phyloP scores from a whole-genome alignment of 805 yeast genomes.

The Ogataea salicorniae region DNA sequence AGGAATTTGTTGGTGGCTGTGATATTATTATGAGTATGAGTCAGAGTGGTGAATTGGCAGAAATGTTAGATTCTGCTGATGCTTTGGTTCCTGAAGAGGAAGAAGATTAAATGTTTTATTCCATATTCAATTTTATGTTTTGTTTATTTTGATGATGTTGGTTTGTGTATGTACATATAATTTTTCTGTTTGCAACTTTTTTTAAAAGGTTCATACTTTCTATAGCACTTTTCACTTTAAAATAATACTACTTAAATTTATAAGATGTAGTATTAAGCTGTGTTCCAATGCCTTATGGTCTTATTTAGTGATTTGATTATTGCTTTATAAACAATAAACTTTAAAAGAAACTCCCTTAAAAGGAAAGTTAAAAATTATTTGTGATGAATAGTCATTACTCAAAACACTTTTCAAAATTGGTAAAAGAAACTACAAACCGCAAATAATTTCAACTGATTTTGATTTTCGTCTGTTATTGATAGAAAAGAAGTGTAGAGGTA shows the following conservation, averaged over 20 bases:
- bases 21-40: constrained; percentile 93
- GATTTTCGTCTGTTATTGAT: too few relatives aligned
- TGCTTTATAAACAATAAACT: neutral
- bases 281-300: constrained; percentile 23
- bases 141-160: neutral
- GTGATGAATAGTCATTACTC: too few relatives aligned
- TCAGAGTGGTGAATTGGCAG: constrained; percentile 82
- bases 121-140: neutral
- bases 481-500: too few relatives aligned
- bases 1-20: constrained; percentile 96
- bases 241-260: too few relatives aligned
- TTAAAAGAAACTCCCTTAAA: constrained; percentile 18
- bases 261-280: constrained; percentile 1
- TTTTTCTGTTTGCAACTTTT: neutral
- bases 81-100: constrained; percentile 83
- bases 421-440: too few relatives aligned
- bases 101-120: constrained; percentile 30
- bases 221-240: too few relatives aligned
- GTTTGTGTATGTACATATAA: neutral
- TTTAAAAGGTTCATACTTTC: too few relatives aligned
- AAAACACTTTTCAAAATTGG: too few relatives aligned
- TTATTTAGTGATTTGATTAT: neutral
- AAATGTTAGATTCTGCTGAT: constrained; percentile 70
- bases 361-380: constrained; percentile 3
- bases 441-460: too few relatives aligned